These are phyloP conservation scores for Trypanosoma platydactyli DNA, from an alignment of 208 protist species.

Conservation along the genomic window DNA sequence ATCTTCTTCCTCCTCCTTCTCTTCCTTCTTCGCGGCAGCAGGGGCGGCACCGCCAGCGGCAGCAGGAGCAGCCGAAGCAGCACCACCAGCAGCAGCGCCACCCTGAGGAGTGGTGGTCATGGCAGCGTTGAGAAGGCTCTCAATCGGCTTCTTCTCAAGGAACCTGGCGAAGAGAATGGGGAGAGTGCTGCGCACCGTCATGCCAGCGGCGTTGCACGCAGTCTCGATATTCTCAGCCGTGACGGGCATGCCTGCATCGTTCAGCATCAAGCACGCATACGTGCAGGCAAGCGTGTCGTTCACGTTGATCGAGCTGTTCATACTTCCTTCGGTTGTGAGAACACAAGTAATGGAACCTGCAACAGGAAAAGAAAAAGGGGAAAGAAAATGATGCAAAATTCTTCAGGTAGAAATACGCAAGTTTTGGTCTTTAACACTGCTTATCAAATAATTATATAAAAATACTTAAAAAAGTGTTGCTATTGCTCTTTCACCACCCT, in stretches of 20 bases:
- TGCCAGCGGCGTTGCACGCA: slow-evolving; percentile 66
- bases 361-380: slow-evolving; percentile 4
- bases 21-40: slow-evolving; percentile 28
- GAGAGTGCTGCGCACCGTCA: slow-evolving; percentile 68
- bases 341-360: slow-evolving; percentile 8
- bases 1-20: slow-evolving; percentile 65
- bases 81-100: slow-evolving; percentile 35
- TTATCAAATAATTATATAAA: too few relatives aligned
- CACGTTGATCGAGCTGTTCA: slow-evolving; percentile 47
- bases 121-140: slow-evolving; percentile 59
- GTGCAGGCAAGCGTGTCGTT: slow-evolving; percentile 82
- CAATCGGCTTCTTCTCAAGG: slow-evolving; percentile 80
- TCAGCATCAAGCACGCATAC: slow-evolving; percentile 79
- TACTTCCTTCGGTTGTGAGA: slow-evolving; percentile 26
- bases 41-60: slow-evolving; percentile 37
- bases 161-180: slow-evolving; percentile 84
- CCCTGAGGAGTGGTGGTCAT: slow-evolving; percentile 46
- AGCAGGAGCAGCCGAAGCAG: slow-evolving; percentile 36
- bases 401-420: too few relatives aligned
- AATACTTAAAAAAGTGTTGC: too few relatives aligned
- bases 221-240: slow-evolving; percentile 75
- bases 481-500: too few relatives aligned
- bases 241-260: slow-evolving; percentile 67
- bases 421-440: too few relatives aligned
- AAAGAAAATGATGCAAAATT: not conserved